Conservation (phyloP, 495 filamentous ascomycete genomes). For the Neurospora africana region DNA sequence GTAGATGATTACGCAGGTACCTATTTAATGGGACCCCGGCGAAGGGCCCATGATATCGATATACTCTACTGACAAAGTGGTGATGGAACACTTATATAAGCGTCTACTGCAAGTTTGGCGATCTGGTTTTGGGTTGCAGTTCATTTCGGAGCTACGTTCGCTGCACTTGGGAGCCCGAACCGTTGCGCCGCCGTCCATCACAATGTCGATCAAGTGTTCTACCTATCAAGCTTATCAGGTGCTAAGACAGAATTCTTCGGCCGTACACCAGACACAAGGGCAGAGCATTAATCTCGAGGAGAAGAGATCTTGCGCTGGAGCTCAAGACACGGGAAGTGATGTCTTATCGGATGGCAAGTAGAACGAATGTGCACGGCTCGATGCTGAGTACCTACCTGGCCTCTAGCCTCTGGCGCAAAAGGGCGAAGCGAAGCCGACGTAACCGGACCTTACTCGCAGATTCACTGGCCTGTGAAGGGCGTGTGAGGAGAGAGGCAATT, state of each 20-base stretch:
- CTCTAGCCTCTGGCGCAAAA: neutral
- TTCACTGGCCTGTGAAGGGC: neutral
- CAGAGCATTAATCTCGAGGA: neutral
- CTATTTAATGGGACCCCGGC: neutral
- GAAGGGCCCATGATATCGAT: neutral
- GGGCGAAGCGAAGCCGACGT: neutral
- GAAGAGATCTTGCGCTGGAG: neutral
- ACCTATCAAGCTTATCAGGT: neutral
- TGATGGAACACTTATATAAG: neutral
- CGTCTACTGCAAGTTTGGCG: neutral
- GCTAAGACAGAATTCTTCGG: neutral
- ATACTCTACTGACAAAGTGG: neutral
- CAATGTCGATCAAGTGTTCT: neutral
- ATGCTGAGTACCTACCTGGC: neutral
- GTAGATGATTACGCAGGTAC: neutral
- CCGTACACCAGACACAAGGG: neutral
- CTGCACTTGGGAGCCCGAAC: neutral
- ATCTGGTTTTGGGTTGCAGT: neutral
- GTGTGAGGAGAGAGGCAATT: neutral
- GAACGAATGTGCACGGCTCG: neutral
- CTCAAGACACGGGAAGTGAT: neutral
- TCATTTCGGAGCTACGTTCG: neutral
- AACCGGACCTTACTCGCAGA: neutral
- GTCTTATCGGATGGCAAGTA: neutral
- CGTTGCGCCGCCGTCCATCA: neutral